These are phyloP conservation scores for Atkinsonella hypoxylon DNA, from an alignment of 2,329 filamentous ascomycete species.

Conservation along the genomic window DNA sequence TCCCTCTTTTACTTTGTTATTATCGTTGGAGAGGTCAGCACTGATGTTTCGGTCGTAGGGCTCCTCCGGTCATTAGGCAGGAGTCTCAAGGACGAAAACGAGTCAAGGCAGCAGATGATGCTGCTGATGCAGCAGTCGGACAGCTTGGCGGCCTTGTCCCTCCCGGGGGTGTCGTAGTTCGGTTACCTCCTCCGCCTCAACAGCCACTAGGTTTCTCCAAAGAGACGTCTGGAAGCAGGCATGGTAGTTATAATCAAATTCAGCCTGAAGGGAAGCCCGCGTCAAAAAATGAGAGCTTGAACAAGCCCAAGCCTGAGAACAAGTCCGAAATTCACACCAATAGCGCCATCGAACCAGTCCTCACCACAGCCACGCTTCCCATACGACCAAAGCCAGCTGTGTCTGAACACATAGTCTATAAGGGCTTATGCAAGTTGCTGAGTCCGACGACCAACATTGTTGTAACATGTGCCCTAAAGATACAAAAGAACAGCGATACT, in stretches of 20 bases:
- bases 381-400: background rate
- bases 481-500: conserved; percentile 7
- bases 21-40: background rate
- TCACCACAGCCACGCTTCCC: background rate
- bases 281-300: background rate
- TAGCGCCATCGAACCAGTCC: background rate
- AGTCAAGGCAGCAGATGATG: background rate
- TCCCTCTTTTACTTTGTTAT: background rate
- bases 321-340: background rate
- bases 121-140: background rate
- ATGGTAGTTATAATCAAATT: background rate
- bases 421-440: conserved; percentile 10
- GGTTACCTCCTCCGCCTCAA: background rate
- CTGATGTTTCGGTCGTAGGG: conserved; percentile 4
- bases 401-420: conserved; percentile 10
- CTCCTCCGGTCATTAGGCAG: conserved; percentile 6
- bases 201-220: background rate
- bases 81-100: conserved; percentile 1
- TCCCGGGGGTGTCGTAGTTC: background rate
- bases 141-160: conserved; percentile 3
- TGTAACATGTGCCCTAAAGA: conserved; percentile 10
- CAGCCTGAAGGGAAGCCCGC: background rate
- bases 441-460: conserved; percentile 4
- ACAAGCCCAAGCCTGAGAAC: background rate
- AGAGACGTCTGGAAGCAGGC: no score